Conservation (phyloP, 1,139 yeast species). For the Diutina neorugosa region DNA sequence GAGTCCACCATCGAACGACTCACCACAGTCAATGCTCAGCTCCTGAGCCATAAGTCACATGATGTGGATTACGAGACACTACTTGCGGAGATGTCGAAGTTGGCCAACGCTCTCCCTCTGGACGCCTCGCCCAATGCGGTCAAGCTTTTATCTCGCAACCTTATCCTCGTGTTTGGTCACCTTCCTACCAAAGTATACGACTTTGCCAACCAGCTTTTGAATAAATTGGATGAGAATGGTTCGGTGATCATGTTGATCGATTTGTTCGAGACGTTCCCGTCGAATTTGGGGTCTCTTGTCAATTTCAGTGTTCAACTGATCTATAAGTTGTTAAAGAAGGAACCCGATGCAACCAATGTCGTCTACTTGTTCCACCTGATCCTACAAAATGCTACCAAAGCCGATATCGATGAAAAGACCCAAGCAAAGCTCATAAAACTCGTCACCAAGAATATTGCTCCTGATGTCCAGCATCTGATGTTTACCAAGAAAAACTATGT, state of each 20-base stretch:
- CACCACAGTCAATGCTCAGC: not conserved
- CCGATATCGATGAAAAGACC: not conserved
- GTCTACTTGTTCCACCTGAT: not conserved
- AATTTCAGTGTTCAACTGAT: not conserved
- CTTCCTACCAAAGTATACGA: not conserved
- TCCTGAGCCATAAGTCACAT: not conserved
- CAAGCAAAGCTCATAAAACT: not conserved
- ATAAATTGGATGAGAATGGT: not conserved
- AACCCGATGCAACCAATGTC: not conserved
- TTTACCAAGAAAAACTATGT: not conserved
- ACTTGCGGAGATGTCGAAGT: not conserved
- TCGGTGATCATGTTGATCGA: not conserved
- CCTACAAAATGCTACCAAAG: not conserved
- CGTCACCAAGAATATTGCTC: not conserved
- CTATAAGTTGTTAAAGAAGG: not conserved
- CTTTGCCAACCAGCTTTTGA: slow-evolving; percentile 3
- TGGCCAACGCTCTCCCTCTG: not conserved
- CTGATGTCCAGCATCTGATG: not conserved
- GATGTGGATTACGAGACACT: not conserved
- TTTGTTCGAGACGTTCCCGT: slow-evolving; percentile 2
- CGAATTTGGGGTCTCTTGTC: not conserved
- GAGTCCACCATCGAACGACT: not conserved
- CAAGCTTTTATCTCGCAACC: not conserved
- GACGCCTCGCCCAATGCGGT: not conserved
- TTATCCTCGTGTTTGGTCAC: not conserved